phyloP scores from a whole-genome alignment of 140 eudicot species.

The Bidens hawaiensis region DNA sequence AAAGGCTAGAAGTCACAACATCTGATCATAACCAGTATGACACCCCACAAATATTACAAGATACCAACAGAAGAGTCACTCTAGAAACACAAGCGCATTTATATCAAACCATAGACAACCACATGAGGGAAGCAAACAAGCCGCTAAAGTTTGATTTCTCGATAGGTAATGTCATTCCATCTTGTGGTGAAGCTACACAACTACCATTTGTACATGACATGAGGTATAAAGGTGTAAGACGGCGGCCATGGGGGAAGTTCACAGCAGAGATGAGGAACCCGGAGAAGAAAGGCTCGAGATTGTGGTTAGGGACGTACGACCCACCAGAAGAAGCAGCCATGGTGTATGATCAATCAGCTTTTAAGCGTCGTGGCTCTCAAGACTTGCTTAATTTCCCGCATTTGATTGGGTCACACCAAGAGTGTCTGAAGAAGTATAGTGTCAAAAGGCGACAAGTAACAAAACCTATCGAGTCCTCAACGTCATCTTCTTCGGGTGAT shows the following conservation, averaged over 20 bases:
- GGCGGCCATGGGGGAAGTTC: constrained; percentile 70
- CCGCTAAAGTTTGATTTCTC: no score
- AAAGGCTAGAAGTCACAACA: no score
- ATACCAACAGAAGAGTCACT: no score
- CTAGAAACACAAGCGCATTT: no score
- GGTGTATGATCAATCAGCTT: constrained; percentile 71
- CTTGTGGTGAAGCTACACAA: no score
- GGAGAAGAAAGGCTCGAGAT: constrained; percentile 61
- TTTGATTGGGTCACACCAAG: constrained; percentile 8
- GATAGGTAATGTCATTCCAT: no score
- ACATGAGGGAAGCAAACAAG: no score
- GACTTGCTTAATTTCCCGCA: constrained; percentile 62
- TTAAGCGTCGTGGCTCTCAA: constrained; percentile 55
- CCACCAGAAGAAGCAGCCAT: constrained; percentile 68
- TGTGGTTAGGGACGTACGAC: constrained; percentile 72
- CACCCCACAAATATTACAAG: no score
- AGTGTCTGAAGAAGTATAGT: not conserved
- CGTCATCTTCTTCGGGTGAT: no score
- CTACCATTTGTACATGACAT: constrained; percentile 7
- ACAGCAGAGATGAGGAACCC: constrained; percentile 74
- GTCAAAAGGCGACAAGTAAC: not conserved
- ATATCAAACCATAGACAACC: no score
- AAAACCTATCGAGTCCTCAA: no score
- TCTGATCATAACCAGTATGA: no score
- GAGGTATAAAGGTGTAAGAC: constrained; percentile 61